phyloP scores from a whole-genome alignment of 1,284 basidiomycete species.

The Heterobasidion annosum region DNA sequence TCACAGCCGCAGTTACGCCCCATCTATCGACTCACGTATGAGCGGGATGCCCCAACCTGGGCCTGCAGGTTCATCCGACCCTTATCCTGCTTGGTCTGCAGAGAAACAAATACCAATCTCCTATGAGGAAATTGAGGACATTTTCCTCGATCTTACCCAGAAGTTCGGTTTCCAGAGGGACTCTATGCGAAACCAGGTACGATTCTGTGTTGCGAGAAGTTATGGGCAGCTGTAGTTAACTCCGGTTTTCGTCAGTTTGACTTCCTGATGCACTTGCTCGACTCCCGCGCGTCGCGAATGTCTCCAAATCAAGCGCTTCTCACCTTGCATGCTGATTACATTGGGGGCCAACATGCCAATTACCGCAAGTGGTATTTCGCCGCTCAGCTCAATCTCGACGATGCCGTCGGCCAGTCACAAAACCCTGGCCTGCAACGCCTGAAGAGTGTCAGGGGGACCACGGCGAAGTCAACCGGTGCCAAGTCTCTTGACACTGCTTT shows the following conservation, averaged over 20 bases:
- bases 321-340: constrained; percentile 97
- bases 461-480: constrained; percentile 46
- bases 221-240: not conserved
- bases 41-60: constrained; percentile 31
- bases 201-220: constrained; percentile 15
- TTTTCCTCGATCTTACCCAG: constrained; percentile 96
- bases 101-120: constrained; percentile 95
- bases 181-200: constrained; percentile 84
- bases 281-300: constrained; percentile 97
- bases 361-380: constrained; percentile 99
- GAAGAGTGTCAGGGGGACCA: constrained; percentile 68
- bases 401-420: constrained; percentile 93
- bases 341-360: constrained; percentile 95
- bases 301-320: constrained; percentile 93
- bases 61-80: constrained; percentile 52
- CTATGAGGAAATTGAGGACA: constrained; percentile 98
- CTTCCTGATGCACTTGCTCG: constrained; percentile 96
- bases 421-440: constrained; percentile 90
- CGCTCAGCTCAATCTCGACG: constrained; percentile 97
- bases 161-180: constrained; percentile 99
- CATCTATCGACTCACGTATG: constrained; percentile 29
- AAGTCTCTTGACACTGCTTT: constrained; percentile 92
- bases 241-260: constrained; percentile 60
- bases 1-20: constrained; percentile 17
- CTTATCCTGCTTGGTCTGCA: constrained; percentile 92